Evolutionary conservation across 2,329 filamentous ascomycete genomes (phyloP).

Genomic region (Fusarium sp.): DNA sequence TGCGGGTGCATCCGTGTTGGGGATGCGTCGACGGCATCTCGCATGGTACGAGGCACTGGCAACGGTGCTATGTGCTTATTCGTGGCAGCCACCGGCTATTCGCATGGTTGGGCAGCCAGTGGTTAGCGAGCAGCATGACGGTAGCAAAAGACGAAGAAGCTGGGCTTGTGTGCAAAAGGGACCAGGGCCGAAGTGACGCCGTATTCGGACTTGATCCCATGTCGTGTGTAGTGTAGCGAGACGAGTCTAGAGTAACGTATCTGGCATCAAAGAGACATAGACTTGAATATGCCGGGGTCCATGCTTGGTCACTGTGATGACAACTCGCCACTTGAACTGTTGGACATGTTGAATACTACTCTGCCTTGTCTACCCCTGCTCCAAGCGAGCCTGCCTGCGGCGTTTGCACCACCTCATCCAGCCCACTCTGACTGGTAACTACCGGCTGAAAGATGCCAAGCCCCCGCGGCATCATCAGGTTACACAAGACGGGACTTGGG

Average conservation of each 20-base stretch:
- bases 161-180: constrained; percentile 2
- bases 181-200: constrained; percentile 37
- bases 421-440: background rate
- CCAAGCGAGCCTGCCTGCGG: background rate
- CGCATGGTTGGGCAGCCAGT: constrained; percentile 26
- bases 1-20: constrained; percentile 35
- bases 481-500: constrained; percentile 35
- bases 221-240: constrained; percentile 27
- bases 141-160: background rate
- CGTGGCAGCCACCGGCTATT: constrained; percentile 21
- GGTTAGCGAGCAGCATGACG: constrained; percentile 10
- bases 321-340: background rate
- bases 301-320: background rate
- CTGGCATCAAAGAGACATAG: constrained; percentile 10
- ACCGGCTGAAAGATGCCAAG: background rate
- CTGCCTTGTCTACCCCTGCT: background rate
- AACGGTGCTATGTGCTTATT: constrained; percentile 19
- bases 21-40: constrained; percentile 37
- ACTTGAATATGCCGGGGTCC: background rate
- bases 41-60: constrained; percentile 34
- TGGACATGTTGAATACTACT: background rate
- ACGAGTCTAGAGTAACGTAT: constrained; percentile 17
- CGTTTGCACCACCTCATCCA: constrained; percentile 9
- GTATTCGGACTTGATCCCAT: constrained; percentile 32
- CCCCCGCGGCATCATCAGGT: constrained; percentile 17